Percentiles rank a stretch among this genome's conserved stretches.
Evolutionary conservation across 2,329 filamentous ascomycete genomes (phyloP).

Genomic region (Trichoderma breve): DNA sequence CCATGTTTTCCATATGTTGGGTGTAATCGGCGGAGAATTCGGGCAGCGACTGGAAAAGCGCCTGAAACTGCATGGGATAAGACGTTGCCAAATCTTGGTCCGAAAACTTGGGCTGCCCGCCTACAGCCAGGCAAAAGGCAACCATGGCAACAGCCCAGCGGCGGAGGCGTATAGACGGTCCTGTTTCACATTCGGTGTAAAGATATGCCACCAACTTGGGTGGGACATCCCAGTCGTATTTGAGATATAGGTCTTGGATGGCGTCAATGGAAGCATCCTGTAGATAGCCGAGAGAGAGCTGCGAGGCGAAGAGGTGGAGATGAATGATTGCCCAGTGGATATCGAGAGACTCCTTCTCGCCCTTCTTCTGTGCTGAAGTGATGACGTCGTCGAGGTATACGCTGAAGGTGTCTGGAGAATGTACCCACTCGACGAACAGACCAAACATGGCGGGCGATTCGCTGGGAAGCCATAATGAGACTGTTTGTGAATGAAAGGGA

Average conservation of each 20-base stretch:
- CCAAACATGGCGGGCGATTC: conserved; percentile 53
- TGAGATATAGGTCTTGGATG: conserved; percentile 58
- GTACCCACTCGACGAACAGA: conserved; percentile 54
- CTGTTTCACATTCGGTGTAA: conserved; percentile 52
- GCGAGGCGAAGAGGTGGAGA: conserved; percentile 57
- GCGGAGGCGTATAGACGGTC: conserved; percentile 51
- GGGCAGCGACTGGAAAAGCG: conserved; percentile 44
- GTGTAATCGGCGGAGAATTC: conserved; percentile 52
- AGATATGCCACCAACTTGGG: conserved; percentile 51
- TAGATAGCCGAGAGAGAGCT: conserved; percentile 47
- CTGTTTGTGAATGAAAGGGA: conserved; percentile 28
- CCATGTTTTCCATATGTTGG: conserved; percentile 53
- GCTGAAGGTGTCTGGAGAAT: conserved; percentile 43
- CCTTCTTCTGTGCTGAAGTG: conserved; percentile 30
- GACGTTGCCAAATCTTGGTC: conserved; percentile 31
- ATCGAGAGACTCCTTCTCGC: conserved; percentile 34
- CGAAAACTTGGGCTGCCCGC: conserved; percentile 31
- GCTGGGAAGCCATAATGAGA: conserved; percentile 42
- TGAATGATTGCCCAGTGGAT: conserved; percentile 57
- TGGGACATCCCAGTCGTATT: conserved; percentile 57
- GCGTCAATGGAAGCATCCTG: conserved; percentile 59
- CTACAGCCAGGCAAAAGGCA: conserved; percentile 50
- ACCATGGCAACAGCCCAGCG: conserved; percentile 62
- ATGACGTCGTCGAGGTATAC: conserved; percentile 44
- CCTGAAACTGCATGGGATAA: conserved; percentile 39